Evolutionary conservation across 1,139 yeast genomes (phyloP).

Genomic region (Candida sp.): DNA sequence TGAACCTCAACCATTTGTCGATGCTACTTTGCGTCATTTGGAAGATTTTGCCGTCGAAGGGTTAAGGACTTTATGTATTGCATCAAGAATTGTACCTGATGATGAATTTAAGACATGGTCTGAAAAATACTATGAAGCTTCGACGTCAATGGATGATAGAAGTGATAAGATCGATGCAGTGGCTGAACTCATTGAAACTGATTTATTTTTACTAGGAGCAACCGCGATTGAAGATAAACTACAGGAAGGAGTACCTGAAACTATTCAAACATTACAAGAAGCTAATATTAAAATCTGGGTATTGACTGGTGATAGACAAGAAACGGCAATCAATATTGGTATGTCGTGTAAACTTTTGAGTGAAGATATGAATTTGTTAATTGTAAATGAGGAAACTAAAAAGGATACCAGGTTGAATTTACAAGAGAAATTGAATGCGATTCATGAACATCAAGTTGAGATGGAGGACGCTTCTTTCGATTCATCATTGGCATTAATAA

Average conservation of each 20-base stretch:
- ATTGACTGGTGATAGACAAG: conserved; percentile 96
- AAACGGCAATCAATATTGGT: conserved; percentile 98
- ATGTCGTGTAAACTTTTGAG: conserved; percentile 93
- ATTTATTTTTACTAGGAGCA: conserved; percentile 83
- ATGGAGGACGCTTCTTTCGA: conserved; percentile 59
- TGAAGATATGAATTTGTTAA: conserved; percentile 93
- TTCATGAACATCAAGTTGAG: conserved; percentile 63
- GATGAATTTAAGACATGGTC: conserved; percentile 72
- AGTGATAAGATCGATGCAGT: conserved; percentile 67
- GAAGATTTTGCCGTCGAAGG: conserved; percentile 99
- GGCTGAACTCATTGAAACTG: conserved; percentile 75
- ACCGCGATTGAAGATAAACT: conserved; percentile 98
- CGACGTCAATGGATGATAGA: conserved; percentile 77
- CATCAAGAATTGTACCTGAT: conserved; percentile 76
- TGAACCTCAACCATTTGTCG: conserved; percentile 74
- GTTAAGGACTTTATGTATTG: conserved; percentile 89
- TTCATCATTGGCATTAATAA: conserved; percentile 76
- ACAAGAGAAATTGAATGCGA: conserved; percentile 71
- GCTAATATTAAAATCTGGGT: conserved; percentile 99
- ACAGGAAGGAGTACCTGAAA: conserved; percentile 98
- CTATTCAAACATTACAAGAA: conserved; percentile 88
- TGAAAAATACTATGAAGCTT: conserved; percentile 68
- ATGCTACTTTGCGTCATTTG: conserved; percentile 78
- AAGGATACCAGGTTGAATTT: conserved; percentile 73
- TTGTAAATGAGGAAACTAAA: conserved; percentile 81